Percentiles rank a stretch among this genome's conserved stretches.
These are phyloP conservation scores for Diplodia mutila DNA, from an alignment of 2,329 filamentous ascomycete species.

Conservation along the genomic window DNA sequence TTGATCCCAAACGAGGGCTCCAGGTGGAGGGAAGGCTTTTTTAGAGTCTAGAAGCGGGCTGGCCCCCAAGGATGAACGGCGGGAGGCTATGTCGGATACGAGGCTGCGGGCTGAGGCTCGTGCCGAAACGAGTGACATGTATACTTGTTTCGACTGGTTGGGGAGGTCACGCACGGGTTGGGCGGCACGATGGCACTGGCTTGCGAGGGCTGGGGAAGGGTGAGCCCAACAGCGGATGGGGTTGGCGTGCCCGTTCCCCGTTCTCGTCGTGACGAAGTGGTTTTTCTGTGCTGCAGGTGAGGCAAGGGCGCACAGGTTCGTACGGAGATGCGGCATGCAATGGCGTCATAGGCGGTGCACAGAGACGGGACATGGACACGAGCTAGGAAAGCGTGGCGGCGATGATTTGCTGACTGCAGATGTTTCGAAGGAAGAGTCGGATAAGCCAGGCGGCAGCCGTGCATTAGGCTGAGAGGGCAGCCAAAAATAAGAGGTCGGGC, in stretches of 20 bases:
- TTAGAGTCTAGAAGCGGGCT: background rate
- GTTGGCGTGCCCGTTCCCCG: too few relatives aligned
- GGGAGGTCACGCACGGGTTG: background rate
- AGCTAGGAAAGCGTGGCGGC: constrained; percentile 2
- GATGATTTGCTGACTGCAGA: constrained; percentile 12
- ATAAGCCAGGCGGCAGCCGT: constrained; percentile 7
- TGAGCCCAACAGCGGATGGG: background rate
- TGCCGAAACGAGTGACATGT: background rate
- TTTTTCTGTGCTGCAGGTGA: background rate
- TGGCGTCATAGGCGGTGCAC: constrained; percentile 8
- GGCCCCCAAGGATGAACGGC: background rate
- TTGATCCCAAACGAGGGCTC: too few relatives aligned
- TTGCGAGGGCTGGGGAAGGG: background rate
- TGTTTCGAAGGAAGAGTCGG: constrained; percentile 11
- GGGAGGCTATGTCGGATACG: constrained; percentile 4
- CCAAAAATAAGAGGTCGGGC: constrained; percentile 10
- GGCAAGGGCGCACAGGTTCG: constrained; percentile 1
- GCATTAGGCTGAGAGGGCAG: background rate
- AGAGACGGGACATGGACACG: background rate
- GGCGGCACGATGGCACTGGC: background rate
- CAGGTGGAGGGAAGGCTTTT: background rate
- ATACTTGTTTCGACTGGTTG: background rate
- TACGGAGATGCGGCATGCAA: constrained; percentile 2
- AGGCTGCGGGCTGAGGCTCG: too few relatives aligned
- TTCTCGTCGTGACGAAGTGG: background rate